Conservation (phyloP, 2,329 filamentous ascomycete genomes). For the Onygenales sp. region DNA sequence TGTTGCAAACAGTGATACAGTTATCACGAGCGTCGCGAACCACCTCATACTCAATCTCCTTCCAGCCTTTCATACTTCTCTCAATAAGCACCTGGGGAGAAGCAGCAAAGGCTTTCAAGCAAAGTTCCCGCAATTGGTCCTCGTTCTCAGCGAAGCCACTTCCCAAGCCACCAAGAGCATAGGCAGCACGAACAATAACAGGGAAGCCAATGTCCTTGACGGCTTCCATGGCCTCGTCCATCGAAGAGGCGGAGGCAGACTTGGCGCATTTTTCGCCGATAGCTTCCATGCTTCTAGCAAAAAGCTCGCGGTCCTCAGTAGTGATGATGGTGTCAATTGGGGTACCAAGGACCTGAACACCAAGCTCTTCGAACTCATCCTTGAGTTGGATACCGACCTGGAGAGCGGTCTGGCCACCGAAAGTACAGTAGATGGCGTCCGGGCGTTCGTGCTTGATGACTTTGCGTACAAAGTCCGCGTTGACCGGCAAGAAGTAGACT, state of each 20-base stretch:
- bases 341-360: slow-evolving; percentile 89
- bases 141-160: slow-evolving; percentile 93
- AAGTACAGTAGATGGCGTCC: slow-evolving; percentile 95
- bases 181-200: slow-evolving; percentile 93
- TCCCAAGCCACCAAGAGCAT: slow-evolving; percentile 87
- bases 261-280: slow-evolving; percentile 98
- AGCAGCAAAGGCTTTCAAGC: slow-evolving; percentile 87
- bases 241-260: slow-evolving; percentile 80
- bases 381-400: slow-evolving; percentile 94
- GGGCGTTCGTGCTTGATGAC: slow-evolving; percentile 91
- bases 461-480: slow-evolving; percentile 93
- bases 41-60: slow-evolving; percentile 98
- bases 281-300: slow-evolving; percentile 95
- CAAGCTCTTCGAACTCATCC: slow-evolving; percentile 87
- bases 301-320: slow-evolving; percentile 94
- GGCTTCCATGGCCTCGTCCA: slow-evolving; percentile 79
- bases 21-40: slow-evolving; percentile 93
- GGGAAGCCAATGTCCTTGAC: slow-evolving; percentile 91
- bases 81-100: slow-evolving; percentile 96
- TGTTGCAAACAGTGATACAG: slow-evolving; percentile 99
- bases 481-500: slow-evolving; percentile 97
- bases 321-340: slow-evolving; percentile 98
- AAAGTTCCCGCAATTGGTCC: slow-evolving; percentile 71
- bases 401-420: slow-evolving; percentile 95
- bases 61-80: slow-evolving; percentile 99